Percentiles rank a stretch among this genome's conserved stretches.
Evolutionary conservation across 441 rosid species (phyloP).

Genomic region (Pelargonium fulgidum): DNA sequence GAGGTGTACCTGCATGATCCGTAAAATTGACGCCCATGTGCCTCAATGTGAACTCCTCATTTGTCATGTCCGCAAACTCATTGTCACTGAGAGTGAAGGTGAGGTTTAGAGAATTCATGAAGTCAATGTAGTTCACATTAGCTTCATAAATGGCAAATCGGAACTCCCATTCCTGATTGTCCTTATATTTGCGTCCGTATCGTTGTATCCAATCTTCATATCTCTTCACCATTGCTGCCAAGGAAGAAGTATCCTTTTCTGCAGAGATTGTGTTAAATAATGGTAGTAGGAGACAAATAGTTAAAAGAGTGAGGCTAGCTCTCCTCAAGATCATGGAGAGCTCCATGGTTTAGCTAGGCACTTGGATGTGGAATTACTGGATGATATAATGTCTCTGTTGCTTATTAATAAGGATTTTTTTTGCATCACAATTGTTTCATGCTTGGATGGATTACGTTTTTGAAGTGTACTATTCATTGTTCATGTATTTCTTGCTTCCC

Average conservation of each 20-base stretch:
- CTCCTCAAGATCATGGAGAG: conserved; percentile 19
- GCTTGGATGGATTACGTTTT: conserved; percentile 16
- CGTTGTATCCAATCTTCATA: conserved; percentile 49
- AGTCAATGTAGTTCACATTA: conserved; percentile 53
- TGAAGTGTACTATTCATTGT: conserved; percentile 12
- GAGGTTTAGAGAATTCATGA: conserved; percentile 51
- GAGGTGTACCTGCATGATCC: too few species aligned
- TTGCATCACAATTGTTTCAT: background rate
- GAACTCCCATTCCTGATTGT: conserved; percentile 40
- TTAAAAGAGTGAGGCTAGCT: conserved; percentile 24
- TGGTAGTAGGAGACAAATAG: conserved; percentile 26
- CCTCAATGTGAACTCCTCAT: conserved; percentile 49
- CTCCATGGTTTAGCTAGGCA: conserved; percentile 17
- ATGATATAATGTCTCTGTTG: conserved; percentile 1
- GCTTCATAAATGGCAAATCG: conserved; percentile 62
- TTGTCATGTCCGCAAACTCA: conserved; percentile 75
- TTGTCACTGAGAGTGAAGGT: conserved; percentile 66
- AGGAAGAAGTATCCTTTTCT: conserved; percentile 12
- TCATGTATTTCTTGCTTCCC: conserved; percentile 20
- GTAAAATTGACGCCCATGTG: conserved; percentile 37
- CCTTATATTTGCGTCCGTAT: conserved; percentile 33
- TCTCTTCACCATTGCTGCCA: conserved; percentile 29
- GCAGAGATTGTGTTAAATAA: conserved; percentile 25
- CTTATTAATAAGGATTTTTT: conserved; percentile 18
- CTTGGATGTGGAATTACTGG: background rate